Evolutionary conservation across 1,139 yeast species (phyloP), one percentile per base, ranked within the genome.

Genomic region (Candida labiduridarum): DNA sequence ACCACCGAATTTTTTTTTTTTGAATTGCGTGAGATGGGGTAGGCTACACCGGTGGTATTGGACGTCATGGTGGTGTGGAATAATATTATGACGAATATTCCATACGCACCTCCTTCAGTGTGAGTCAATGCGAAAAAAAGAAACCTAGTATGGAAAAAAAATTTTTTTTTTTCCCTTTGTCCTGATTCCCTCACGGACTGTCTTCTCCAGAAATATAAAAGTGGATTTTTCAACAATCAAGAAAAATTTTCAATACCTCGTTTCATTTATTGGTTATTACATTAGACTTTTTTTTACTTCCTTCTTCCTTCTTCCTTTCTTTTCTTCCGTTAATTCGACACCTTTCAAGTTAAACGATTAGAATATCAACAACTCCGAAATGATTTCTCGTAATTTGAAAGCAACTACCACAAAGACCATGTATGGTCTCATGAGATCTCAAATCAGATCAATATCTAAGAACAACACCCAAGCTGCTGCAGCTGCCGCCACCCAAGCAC

Each of bases 401-500:
- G 29, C 48, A 10, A 15, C 49, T 7, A 27, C 53, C 10, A 54
- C 51, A 43, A 52, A 44, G 46, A 41, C 46, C 45, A 38, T 51
- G 34, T 48, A 49, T 42, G 45, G 45, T 39, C 38, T 45, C 19
- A 44, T 46, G 35, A 52, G 44, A 46, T 44, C 45, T 27, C 58
- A 48, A 45, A 41, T 56, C 44, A 69, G 79, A 64, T 50, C 60
- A 45, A 61, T 74, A 51, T 63, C 76, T 54, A 72, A 71, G 46
- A 61, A 73, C 25, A 64, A 61, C 44, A 60, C 63, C 25, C 66
- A 65, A 44, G 67, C 66, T 45, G 79, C 79, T 42, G 71, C 77
- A 48, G 68, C 68, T 64, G 63, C 69, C 4, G 55, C 64, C 25
- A 44, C 61, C 8, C 45, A 62, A 2, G 44, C 60, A 5, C 36